Percentiles rank a stretch among this genome's conserved stretches.
Conservation (phyloP, 805 yeast species). For the Nakazawaea molendinolei region DNA sequence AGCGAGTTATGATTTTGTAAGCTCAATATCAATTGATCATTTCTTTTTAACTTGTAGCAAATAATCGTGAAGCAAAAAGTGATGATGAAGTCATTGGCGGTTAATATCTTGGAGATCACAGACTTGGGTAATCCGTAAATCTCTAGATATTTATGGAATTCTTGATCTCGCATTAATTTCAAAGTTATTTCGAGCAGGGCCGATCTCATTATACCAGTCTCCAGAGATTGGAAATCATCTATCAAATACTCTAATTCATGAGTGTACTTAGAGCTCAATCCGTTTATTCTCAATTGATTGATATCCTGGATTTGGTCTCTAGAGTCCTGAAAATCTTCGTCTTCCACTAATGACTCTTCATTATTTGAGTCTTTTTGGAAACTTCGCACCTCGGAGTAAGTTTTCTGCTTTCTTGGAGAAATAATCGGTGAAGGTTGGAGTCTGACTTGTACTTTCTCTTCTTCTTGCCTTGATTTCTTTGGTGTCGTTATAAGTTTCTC, state of each 20-base stretch:
- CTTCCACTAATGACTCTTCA: slow-evolving; percentile 11
- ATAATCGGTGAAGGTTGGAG: not conserved
- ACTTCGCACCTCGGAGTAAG: slow-evolving; percentile 25
- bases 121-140: slow-evolving; percentile 13
- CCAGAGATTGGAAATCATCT: slow-evolving; percentile 14
- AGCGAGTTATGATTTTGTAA: not conserved
- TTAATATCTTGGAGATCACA: not conserved
- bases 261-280: slow-evolving; percentile 18
- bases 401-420: slow-evolving; percentile 14
- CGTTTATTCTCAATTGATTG: slow-evolving; percentile 26
- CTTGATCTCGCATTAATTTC: slow-evolving; percentile 16
- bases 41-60: slow-evolving; percentile 7
- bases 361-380: slow-evolving; percentile 14
- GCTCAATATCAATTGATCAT: slow-evolving; percentile 13
- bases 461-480: slow-evolving; percentile 1
- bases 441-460: not conserved
- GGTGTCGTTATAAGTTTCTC: slow-evolving; percentile 17
- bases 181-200: slow-evolving; percentile 21
- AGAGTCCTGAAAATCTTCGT: slow-evolving; percentile 9
- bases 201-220: slow-evolving; percentile 14
- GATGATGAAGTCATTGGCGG: slow-evolving; percentile 9
- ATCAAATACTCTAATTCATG: slow-evolving; percentile 15
- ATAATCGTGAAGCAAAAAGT: slow-evolving; percentile 8
- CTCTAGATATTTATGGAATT: slow-evolving; percentile 16
- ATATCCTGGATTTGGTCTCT: slow-evolving; percentile 17